A percentile compares a stretch with the other conserved stretches of the same genome.
Conservation (phyloP, 495 filamentous ascomycete genomes). For the Margaritispora aquatica region DNA sequence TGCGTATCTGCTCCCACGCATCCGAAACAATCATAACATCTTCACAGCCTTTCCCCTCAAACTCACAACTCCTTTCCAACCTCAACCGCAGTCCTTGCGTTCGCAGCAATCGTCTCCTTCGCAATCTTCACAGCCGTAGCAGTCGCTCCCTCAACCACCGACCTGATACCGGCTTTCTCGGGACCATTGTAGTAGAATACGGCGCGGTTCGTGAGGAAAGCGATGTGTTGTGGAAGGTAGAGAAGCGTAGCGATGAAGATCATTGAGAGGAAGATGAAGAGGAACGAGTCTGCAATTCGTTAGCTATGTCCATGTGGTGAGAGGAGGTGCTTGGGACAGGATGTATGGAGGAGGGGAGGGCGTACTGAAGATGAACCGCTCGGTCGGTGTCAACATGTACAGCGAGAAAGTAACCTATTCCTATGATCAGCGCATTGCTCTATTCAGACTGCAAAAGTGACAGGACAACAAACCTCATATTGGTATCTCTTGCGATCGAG, state of each 20-base stretch:
- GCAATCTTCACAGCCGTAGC: constrained; percentile 20
- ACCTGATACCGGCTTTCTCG: constrained; percentile 38
- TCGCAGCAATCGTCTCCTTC: constrained; percentile 27
- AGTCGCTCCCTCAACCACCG: constrained; percentile 25
- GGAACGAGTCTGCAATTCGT: constrained; percentile 69
- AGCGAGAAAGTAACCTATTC: constrained; percentile 63
- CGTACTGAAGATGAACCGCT: constrained; percentile 73
- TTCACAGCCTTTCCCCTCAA: too few species aligned
- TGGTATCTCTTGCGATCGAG: constrained; percentile 77
- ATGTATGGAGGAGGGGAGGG: neutral
- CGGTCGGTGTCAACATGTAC: constrained; percentile 80
- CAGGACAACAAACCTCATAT: constrained; percentile 46
- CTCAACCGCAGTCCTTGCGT: constrained; percentile 14
- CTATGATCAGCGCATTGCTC: neutral
- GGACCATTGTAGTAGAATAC: constrained; percentile 94
- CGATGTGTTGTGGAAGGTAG: constrained; percentile 88
- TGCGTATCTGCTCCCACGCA: too few species aligned
- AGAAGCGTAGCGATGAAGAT: constrained; percentile 78
- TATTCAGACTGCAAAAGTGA: neutral
- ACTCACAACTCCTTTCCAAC: constrained; percentile 14
- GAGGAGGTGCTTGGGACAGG: neutral
- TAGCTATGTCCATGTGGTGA: neutral
- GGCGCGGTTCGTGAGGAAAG: constrained; percentile 67
- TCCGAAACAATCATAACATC: too few species aligned
- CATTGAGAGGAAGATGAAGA: constrained; percentile 82